Conservation (phyloP, 1,284 basidiomycete species). For the Apiotrichum porosum region DNA sequence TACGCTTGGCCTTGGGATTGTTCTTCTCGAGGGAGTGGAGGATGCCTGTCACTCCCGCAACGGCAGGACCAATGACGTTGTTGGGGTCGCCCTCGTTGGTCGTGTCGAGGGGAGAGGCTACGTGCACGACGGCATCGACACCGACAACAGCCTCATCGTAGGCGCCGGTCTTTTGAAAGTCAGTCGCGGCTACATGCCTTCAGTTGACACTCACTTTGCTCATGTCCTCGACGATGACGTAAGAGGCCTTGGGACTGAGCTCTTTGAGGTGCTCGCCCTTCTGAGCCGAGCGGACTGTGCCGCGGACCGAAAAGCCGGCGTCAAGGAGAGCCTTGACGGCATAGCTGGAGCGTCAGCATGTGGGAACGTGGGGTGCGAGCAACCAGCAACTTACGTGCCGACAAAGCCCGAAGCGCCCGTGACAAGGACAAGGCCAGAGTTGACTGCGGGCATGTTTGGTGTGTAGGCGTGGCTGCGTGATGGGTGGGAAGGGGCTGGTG, state of each 20-base stretch:
- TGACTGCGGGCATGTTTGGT: constrained; percentile 48
- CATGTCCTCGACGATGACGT: constrained; percentile 57
- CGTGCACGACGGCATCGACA: constrained; percentile 56
- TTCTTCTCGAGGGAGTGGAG: neutral
- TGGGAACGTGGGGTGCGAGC: too few relatives aligned
- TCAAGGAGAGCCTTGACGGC: constrained; percentile 27
- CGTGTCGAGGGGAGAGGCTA: constrained; percentile 18
- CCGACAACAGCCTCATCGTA: constrained; percentile 65
- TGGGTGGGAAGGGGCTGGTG: neutral
- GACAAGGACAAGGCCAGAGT: constrained; percentile 43
- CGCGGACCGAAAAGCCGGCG: constrained; percentile 51
- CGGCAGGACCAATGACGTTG: constrained; percentile 2
- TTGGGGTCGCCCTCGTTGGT: neutral
- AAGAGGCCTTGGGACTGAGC: constrained; percentile 52
- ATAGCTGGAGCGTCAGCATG: constrained; percentile 19
- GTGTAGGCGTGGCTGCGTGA: neutral
- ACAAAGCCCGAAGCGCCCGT: constrained; percentile 31
- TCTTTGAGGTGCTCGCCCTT: constrained; percentile 55
- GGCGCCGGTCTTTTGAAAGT: constrained; percentile 53
- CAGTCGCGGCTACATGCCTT: neutral
- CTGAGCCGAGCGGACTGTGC: constrained; percentile 54
- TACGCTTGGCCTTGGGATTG: neutral
- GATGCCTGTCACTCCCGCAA: constrained; percentile 1
- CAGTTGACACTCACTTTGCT: constrained; percentile 48
- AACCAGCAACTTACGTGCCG: constrained; percentile 6